phyloP scores from a whole-genome alignment of 257 asterid species.

The Solanum chilense region DNA sequence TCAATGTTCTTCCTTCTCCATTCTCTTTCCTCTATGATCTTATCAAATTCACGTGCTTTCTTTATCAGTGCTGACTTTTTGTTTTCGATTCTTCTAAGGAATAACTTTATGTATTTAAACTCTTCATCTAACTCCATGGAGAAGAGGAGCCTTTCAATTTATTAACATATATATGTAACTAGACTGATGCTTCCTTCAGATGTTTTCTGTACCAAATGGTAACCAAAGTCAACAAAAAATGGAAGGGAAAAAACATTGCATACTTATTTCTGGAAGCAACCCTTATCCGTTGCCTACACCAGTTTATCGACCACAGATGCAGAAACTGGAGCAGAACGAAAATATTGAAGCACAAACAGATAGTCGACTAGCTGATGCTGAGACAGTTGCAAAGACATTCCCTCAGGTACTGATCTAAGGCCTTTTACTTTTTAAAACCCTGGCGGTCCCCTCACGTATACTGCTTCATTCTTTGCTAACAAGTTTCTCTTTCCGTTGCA shows the following conservation, averaged over 20 bases:
- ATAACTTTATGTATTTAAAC: not conserved
- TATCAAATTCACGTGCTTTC: not conserved
- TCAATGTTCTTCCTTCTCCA: not conserved
- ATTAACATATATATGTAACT: not conserved
- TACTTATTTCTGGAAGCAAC: constrained; percentile 90
- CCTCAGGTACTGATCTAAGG: constrained; percentile 48
- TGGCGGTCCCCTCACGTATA: not conserved
- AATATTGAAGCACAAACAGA: constrained; percentile 50
- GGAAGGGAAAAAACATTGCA: constrained; percentile 78
- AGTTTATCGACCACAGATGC: constrained; percentile 60
- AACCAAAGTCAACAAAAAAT: constrained; percentile 50
- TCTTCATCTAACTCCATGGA: not conserved
- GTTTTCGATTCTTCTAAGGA: not conserved
- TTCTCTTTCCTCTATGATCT: not conserved
- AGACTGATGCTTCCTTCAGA: constrained; percentile 30
- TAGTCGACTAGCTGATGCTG: constrained; percentile 64
- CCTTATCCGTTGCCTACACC: constrained; percentile 88
- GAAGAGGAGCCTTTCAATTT: not conserved
- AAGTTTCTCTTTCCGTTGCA: constrained; percentile 27
- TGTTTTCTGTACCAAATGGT: constrained; percentile 52
- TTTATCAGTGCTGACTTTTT: not conserved
- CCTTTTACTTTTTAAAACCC: not conserved
- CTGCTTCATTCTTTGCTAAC: not conserved
- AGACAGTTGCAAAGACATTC: constrained; percentile 71
- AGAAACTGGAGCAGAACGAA: constrained; percentile 50